phyloP scores from a whole-genome alignment of 306 rosid species.

The Styphnolobium japonicum region DNA sequence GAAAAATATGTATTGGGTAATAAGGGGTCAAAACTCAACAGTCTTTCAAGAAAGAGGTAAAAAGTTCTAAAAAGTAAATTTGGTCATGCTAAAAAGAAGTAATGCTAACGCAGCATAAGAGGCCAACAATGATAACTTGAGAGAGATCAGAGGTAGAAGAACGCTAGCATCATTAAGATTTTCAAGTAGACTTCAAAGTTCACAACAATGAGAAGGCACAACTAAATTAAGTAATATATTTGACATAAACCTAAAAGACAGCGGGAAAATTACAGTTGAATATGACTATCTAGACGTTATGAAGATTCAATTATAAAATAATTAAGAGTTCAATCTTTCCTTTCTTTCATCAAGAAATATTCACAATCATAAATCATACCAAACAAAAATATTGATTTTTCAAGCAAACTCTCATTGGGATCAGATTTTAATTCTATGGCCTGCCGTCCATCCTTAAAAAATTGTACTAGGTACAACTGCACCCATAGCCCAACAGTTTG shows the following conservation, averaged over 20 bases:
- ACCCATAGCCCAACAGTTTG: too few relatives aligned
- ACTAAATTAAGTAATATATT: background rate
- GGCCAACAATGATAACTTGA: background rate
- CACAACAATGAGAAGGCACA: background rate
- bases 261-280: background rate
- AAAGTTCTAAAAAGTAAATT: background rate
- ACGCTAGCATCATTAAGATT: background rate
- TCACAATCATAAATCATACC: too few relatives aligned
- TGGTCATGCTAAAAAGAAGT: constrained; percentile 5
- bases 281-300: background rate
- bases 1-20: background rate
- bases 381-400: too few relatives aligned
- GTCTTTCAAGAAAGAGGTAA: background rate
- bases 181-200: background rate
- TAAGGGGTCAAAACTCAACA: constrained; percentile 1
- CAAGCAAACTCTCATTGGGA: too few relatives aligned
- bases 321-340: too few relatives aligned
- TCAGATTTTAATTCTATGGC: too few relatives aligned
- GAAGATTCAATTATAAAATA: too few relatives aligned
- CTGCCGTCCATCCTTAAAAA: too few relatives aligned
- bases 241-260: background rate
- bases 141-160: background rate
- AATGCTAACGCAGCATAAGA: constrained; percentile 2
- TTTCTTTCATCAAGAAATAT: too few relatives aligned
- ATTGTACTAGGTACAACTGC: too few relatives aligned